Evolutionary conservation across 2,329 filamentous ascomycete species (phyloP), one percentile per base, ranked within the genome.

Genomic region (Hymenoscyphus fructigenus): DNA sequence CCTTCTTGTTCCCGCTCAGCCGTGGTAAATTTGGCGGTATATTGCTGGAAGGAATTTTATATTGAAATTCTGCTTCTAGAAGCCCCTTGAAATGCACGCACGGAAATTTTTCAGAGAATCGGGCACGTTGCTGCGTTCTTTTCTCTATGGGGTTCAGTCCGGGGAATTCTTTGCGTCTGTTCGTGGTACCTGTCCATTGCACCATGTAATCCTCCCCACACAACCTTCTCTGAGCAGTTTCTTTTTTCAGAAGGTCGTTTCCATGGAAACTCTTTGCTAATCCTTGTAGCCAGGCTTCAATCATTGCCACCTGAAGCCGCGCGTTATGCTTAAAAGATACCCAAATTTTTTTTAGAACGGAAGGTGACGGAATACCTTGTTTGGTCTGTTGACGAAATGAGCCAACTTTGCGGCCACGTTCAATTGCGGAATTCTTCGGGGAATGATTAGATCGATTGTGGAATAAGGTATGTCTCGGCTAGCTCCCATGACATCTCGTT

Each of bases 1-100:
- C 59, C 61, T 67, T 65, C 59, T 60, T 56, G 59, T 61, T 65
- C 65, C 68, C 68, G 65, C 66, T 67, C 66, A 67, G 68, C 68
- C 68, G 68, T 67, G 68, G 60, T 28, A 57, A 64, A 65, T 61
- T 57, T 65, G 17, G 59, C 65, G 63, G 61, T 60, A 68, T 69
- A 66, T 67, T 67, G 61, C 61, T 65, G 47, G 38, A 63, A 62
- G 57, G 58, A 32, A n/a, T 61, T 26, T 56, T 66, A 67, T 60
- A 69, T 69, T 67, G 61, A 28, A 53, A 59, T 9, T 20, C 56
- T 64, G 53, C 65, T 68, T 68, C 65, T 64, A 66, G 65, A 64
- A 68, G 59, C 32, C 53, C 57, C n/a, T 36, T 32, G 28, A 61
- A 63, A 41, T 60, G 59, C 63, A 58, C 59, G 66, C 60, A 66